These are phyloP conservation scores for Fonsecaea monophora DNA, from an alignment of 2,329 filamentous ascomycete species.

Conservation along the genomic window DNA sequence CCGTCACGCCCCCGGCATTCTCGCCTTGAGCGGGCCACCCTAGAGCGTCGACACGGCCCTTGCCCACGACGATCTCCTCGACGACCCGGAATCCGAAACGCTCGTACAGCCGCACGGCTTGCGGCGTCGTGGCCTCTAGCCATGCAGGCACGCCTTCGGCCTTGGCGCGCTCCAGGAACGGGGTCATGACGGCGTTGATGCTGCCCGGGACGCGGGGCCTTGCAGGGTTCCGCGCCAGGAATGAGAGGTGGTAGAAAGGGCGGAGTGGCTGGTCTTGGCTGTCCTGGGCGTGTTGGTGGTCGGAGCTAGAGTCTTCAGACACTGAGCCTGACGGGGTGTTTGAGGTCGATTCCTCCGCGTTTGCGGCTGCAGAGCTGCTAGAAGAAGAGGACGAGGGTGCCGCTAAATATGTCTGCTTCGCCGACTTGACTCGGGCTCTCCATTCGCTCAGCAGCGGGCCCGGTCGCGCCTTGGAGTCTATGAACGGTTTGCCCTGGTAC, in stretches of 20 bases:
- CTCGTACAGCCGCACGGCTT: conserved; percentile 35
- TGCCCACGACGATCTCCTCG: conserved; percentile 32
- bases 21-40: conserved; percentile 32
- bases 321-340: conserved; percentile 5
- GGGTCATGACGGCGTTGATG: conserved; percentile 36
- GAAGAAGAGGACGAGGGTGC: background rate
- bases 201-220: conserved; percentile 29
- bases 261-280: conserved; percentile 20
- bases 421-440: conserved; percentile 28
- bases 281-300: conserved; percentile 13
- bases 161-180: conserved; percentile 35
- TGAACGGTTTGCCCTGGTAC: conserved; percentile 34
- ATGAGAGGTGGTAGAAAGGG: conserved; percentile 37
- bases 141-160: conserved; percentile 36
- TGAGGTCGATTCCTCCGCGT: background rate
- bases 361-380: conserved; percentile 7
- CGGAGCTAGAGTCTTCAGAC: conserved; percentile 20
- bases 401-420: conserved; percentile 33
- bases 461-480: conserved; percentile 30
- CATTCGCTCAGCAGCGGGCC: conserved; percentile 34
- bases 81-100: conserved; percentile 38
- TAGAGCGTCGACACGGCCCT: conserved; percentile 28
- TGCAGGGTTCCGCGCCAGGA: conserved; percentile 36
- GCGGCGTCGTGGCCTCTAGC: conserved; percentile 36
- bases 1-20: conserved; percentile 29